phyloP scores from a whole-genome alignment of 1,284 basidiomycete species.

The Ceraceosorus guamensis region DNA sequence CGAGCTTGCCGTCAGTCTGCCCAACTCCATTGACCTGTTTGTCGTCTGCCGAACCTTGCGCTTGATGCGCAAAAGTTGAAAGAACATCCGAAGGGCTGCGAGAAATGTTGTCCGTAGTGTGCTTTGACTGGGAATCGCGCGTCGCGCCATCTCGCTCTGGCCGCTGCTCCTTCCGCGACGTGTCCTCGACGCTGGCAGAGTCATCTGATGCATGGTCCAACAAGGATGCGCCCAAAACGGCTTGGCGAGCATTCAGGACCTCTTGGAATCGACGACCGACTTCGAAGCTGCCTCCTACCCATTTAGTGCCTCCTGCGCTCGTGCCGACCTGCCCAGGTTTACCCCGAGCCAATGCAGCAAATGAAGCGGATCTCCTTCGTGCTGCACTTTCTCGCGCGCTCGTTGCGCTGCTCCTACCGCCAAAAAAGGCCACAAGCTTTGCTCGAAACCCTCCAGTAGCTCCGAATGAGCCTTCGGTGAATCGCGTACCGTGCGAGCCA shows the following conservation, averaged over 20 bases:
- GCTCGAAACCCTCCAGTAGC: conserved; percentile 16
- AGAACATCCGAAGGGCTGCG: conserved; percentile 21
- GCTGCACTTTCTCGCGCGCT: conserved; percentile 10
- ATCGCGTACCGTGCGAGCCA: conserved; percentile 10
- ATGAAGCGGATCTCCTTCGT: neutral
- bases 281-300: conserved; percentile 41
- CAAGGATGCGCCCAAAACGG: conserved; percentile 4
- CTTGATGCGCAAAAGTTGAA: conserved; percentile 17
- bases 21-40: conserved; percentile 4
- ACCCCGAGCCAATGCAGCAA: no score
- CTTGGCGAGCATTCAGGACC: conserved; percentile 21
- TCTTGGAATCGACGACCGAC: conserved; percentile 36
- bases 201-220: neutral
- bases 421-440: conserved; percentile 9
- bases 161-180: conserved; percentile 5
- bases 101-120: neutral
- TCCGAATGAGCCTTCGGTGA: conserved; percentile 32
- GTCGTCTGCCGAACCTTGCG: conserved; percentile 16
- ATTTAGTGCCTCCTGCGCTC: conserved; percentile 39
- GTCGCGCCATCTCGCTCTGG: conserved; percentile 4
- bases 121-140: neutral
- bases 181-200: neutral
- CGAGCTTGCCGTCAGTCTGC: no score
- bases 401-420: conserved; percentile 5
- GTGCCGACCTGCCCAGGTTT: conserved; percentile 27